Evolutionary conservation across 2,329 filamentous ascomycete species (phyloP).

Genomic region (Apiospora malaysiana): DNA sequence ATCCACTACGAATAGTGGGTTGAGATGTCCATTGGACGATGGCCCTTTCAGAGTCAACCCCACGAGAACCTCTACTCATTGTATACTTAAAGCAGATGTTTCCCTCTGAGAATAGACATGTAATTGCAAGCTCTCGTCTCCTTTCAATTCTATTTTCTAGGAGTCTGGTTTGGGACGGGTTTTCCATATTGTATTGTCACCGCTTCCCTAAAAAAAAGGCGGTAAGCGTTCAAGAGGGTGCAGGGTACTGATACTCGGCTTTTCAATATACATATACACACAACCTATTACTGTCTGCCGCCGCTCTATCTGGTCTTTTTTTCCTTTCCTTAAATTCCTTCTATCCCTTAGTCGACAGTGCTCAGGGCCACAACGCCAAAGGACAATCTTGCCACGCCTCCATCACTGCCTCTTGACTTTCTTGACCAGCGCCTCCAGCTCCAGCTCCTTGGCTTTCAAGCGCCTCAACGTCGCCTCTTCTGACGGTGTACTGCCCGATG

Average conservation of each 20-base stretch:
- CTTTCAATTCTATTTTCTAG: no score
- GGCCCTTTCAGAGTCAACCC: neutral
- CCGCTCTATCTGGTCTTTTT: neutral
- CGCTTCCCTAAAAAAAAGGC: neutral
- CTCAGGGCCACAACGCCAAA: neutral
- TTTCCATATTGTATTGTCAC: neutral
- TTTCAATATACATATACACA: neutral
- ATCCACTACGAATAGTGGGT: constrained; percentile 4
- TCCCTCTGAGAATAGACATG: neutral
- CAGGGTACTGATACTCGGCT: neutral
- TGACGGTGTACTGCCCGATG: neutral
- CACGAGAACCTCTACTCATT: neutral
- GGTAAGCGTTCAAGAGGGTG: neutral
- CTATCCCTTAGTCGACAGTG: neutral
- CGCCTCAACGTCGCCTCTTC: neutral
- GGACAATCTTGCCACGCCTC: neutral
- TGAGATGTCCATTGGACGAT: neutral
- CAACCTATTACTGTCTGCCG: neutral
- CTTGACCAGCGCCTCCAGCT: constrained; percentile 1
- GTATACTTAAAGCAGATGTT: neutral
- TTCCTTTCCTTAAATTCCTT: neutral
- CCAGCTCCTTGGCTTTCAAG: neutral
- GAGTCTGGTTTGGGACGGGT: neutral
- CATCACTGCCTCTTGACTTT: constrained; percentile 6
- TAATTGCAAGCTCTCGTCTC: neutral